phyloP scores from a whole-genome alignment of 768 basidiomycete genomes.

The Lactarius akahatsu region DNA sequence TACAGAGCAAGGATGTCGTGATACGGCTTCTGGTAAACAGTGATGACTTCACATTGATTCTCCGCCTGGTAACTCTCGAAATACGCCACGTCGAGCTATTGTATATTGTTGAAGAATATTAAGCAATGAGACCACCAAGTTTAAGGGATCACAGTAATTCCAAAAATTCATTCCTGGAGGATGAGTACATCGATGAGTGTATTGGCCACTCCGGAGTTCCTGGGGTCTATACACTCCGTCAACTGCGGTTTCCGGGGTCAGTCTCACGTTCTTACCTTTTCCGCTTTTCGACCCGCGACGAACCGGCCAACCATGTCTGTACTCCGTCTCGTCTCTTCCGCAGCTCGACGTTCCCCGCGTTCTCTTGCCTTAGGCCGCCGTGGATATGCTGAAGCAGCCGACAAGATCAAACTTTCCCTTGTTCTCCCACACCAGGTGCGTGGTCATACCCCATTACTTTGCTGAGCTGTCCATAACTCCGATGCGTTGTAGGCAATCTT shows the following conservation, averaged over 20 bases:
- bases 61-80: not conserved
- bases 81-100: not conserved
- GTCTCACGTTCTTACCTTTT: not conserved
- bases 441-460: conserved; percentile 26
- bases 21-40: not conserved
- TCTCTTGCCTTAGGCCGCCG: conserved; percentile 58
- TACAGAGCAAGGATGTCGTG: too few species aligned
- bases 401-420: conserved; percentile 90
- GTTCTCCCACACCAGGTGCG: conserved; percentile 93
- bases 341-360: conserved; percentile 57
- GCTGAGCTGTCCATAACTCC: conserved; percentile 20
- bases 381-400: conserved; percentile 88
- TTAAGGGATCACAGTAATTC: too few species aligned
- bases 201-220: not conserved
- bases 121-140: not conserved
- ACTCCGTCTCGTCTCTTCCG: conserved; percentile 66
- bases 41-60: not conserved
- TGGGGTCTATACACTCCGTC: not conserved
- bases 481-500: conserved; percentile 69
- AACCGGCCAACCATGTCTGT: conserved; percentile 58
- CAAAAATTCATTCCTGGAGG: too few species aligned
- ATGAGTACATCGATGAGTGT: too few species aligned
- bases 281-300: not conserved
- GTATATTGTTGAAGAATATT: not conserved
- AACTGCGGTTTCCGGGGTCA: conserved; percentile 1